Base-by-base conservation (phyloP, 2,329 filamentous ascomycete genomes). In the Trichoderma sp. region DNA sequence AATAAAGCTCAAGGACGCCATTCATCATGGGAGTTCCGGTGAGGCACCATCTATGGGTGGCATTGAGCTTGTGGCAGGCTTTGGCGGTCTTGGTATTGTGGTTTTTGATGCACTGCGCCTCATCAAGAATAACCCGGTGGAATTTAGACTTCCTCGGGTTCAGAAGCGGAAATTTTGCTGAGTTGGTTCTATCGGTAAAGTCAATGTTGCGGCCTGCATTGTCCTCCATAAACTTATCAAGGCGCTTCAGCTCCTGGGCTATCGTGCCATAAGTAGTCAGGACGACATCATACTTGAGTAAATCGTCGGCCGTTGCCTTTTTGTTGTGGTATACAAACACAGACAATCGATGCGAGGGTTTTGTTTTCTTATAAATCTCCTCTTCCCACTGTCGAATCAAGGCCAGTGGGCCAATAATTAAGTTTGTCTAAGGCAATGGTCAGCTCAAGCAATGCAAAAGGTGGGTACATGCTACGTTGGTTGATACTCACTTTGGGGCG, bases 1-100 rank as follows among this genome's bases (percentile, higher is more conserved):
- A 92, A 76, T 88, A 94, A 3, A 97, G 84, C 76, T 98, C 95
- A 28, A 88, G 84, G 3, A 95, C 89, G 13, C 87, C 89, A 76
- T 97, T 97, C 92, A 96, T 96, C 85, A 97, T 95, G 0, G 93
- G 93, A 0, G 93, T 96, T 68, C 93, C 93, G 0, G 92, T 94
- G 26, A 96, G 82, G 2, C 91, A 90, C 94, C 94, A 97, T 75
- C 92, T 87, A 57, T 92, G 93, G 23, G 88, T 87, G 1, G 93
- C 90, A 55, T 86, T 83, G 11, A 97, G 80, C 58, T 84, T 85
- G 71, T 85, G 89, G 13, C 90, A 92, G 1, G 93, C 93, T 71
- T 91, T 84, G 1, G 93, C 89, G 32, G 87, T 89, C 78, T 92
- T 92, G 0, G 93, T 92, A 32, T 88, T 86, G 9, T 90, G 89